Conservation (phyloP, 2,329 filamentous ascomycete genomes). For the Stylonectria norvegica region DNA sequence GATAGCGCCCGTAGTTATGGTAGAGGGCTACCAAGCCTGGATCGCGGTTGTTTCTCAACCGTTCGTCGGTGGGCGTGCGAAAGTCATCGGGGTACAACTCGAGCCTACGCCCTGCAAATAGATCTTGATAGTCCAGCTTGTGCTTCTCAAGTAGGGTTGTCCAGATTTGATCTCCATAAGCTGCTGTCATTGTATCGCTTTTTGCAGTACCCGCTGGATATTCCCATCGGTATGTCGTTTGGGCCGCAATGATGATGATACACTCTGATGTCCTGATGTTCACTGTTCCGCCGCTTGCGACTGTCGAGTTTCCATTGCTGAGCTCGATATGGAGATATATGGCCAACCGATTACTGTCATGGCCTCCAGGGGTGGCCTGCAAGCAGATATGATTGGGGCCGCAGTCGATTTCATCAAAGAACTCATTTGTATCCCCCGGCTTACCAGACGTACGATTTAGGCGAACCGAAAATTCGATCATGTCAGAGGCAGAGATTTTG, state of each 20-base stretch:
- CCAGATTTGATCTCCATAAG: no score
- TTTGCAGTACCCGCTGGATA: constrained; percentile 19
- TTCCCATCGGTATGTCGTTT: constrained; percentile 20
- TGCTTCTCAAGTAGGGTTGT: constrained; percentile 9
- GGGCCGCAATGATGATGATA: constrained; percentile 18
- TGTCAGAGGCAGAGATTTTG: constrained; percentile 17
- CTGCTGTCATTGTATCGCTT: no score
- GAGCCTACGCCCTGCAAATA: constrained; percentile 17
- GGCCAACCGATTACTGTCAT: constrained; percentile 17
- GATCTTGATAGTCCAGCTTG: constrained; percentile 16
- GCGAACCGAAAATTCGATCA: constrained; percentile 21
- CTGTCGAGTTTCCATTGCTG: not conserved
- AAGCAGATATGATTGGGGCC: constrained; percentile 13
- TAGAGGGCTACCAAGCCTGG: constrained; percentile 26
- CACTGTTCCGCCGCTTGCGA: constrained; percentile 17
- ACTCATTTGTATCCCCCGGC: constrained; percentile 26
- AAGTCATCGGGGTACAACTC: constrained; percentile 19
- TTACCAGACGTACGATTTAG: constrained; percentile 21
- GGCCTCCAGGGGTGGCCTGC: constrained; percentile 21
- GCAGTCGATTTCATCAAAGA: constrained; percentile 20
- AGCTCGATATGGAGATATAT: constrained; percentile 14
- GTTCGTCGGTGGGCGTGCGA: constrained; percentile 20
- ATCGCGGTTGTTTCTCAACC: constrained; percentile 17
- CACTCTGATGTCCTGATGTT: constrained; percentile 11
- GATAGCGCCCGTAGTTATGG: constrained; percentile 33